Evolutionary conservation across 139 green algal genomes (phyloP), one percentile per base, ranked within the genome.

Genomic region (Protoeuglena noctilucae): DNA sequence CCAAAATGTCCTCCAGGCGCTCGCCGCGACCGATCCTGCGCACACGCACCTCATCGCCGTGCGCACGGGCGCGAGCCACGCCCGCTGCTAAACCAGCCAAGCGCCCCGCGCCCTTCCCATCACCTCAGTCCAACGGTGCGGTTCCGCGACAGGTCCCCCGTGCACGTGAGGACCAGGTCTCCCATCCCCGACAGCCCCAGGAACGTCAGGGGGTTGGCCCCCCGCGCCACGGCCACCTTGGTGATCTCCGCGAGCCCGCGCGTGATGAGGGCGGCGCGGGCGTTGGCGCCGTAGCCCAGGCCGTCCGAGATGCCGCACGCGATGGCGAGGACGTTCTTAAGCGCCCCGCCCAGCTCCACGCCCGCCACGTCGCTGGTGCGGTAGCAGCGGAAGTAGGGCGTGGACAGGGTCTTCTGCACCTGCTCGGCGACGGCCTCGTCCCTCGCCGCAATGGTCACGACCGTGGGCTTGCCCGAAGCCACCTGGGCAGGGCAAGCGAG

Each of bases 111-210:
- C 25, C 16, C 45, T 51, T 21, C 14, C 0, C 7, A 21, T 12
- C 24, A 17, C 16, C 18, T 1, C 51, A 45, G 3, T 31, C 55
- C 58, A 2, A 81, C 73, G 17, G 73, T 82, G 27, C 75, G 62
- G 56, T 83, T 83, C 30, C 75, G 58, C 17, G 48, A 70, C 52
- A 69, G 57, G 47, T 80, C 72, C 71, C 79, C 79, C 40, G 78
- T 88, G 67, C 83, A 93, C 26, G 83, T 93, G 28, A 93, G 70
- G 47, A 93, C 83, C 2, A 93, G 64, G 63, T 93, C 83, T 14
- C 83, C 83, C 51, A 93, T 78, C 51, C 83, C 81, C 3, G 49
- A 23, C 18, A 48, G 16, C 6, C 54, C 83, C 5, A 57, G 48
- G 68, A 91, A 75, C 28, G 83, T 93, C 12, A 92, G 67, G 2